phyloP scores from a whole-genome alignment of 352 stramenopile genomes.

The Elongisporangium undulatum region DNA sequence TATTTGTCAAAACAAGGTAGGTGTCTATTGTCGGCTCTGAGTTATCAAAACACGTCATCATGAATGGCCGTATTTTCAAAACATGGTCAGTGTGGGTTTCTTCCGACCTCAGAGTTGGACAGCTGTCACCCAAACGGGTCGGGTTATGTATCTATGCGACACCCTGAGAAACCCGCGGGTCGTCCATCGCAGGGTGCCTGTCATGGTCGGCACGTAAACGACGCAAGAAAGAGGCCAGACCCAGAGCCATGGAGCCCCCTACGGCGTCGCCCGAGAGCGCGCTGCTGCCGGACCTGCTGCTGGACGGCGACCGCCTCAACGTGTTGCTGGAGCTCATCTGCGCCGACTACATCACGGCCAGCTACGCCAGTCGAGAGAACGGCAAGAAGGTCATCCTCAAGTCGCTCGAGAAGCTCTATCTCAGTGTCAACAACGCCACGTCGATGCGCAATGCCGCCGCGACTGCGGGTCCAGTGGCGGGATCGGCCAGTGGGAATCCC shows the following conservation, averaged over 20 bases:
- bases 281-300: constrained; percentile 49
- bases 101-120: neutral
- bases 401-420: constrained; percentile 75
- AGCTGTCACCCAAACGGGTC: neutral
- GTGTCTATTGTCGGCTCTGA: neutral
- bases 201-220: neutral
- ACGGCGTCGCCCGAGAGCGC: constrained; percentile 5
- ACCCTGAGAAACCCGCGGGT: neutral
- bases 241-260: neutral
- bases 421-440: constrained; percentile 53
- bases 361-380: constrained; percentile 82
- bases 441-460: constrained; percentile 13
- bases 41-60: neutral
- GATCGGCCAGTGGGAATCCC: neutral
- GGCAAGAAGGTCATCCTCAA: constrained; percentile 73
- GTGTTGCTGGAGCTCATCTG: constrained; percentile 86
- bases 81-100: neutral
- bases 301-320: constrained; percentile 73
- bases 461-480: neutral
- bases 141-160: neutral
- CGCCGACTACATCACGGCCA: constrained; percentile 82
- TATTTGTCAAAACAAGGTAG: neutral
- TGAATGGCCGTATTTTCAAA: neutral
- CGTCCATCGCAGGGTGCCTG: neutral
- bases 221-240: neutral